Evolutionary conservation across 2,329 filamentous ascomycete species (phyloP), one percentile per base, ranked within the genome.

Genomic region (Xylariaceae sp.): DNA sequence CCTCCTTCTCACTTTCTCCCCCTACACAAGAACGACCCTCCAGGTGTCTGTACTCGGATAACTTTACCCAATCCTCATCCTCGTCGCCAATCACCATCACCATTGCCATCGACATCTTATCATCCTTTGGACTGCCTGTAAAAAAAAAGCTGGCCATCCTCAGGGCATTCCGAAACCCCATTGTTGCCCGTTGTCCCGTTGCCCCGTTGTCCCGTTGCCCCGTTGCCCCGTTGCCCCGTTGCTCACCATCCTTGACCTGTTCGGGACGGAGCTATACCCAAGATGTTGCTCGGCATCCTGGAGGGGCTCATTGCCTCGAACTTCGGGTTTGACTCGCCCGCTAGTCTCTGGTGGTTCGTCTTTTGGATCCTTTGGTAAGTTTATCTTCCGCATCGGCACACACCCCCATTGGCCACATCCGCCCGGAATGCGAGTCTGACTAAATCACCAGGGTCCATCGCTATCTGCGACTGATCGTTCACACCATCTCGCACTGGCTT

Each of bases 401-500:
- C 32, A 51, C 19, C 19, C 19, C 47, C 45, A 60, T 58, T 55
- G 53, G 57, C 65, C 68, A 63, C 66, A 37, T 31, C 42, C 54
- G 19, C 50, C 50, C 51, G 35, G 45, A 53, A 56, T 29, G 46
- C 41, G 37, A 50, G 45, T 60, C 65, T 68, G 66, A 68, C 53
- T 35, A 19, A 31, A 44, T 34, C 19, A 49, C 30, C 54, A 95
- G 91, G 84, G 67, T 92, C 58, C 90, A 95, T 77, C 87, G 92
- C 64, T 96, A 96, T 74, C 67, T 90, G 58, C 88, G 92, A 61
- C 80, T 95, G 63, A 77, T 95, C 64, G 85, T 95, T 64, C 94
- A 96, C 70, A 84, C 89, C 65, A 75, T 88, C 65, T 90, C 88
- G 65, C 91, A 95, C 70, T 94, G 89, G 88, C 78, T 78, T 8